Base-by-base conservation (phyloP, 305 asterid species). In the Euphrasia arctica region DNA sequence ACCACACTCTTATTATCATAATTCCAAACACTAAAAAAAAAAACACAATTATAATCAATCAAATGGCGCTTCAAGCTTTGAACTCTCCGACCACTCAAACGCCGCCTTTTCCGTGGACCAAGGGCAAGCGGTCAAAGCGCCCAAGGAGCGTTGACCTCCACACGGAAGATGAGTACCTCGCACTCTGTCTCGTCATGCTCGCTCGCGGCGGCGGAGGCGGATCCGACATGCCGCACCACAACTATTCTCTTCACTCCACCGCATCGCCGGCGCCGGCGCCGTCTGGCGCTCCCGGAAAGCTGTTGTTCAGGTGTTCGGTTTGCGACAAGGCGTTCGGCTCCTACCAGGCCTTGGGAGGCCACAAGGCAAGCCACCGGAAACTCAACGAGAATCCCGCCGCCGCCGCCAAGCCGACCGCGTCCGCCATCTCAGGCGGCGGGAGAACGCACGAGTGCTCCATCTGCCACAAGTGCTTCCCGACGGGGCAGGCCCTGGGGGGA, bases 401-500 rank as follows among this genome's bases (percentile, higher is more conserved):
- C 57, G 9, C 85, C 18, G n/a, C 77, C 8, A 74, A 25, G 27
- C 27, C 70, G 2, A 36, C 28, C 25, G 49, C 79, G 47, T 52
- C 62, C 1, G 1, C 69, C 41, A 11, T 49, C 54, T 25, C 27
- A 25, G 31, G 67, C 68, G 68, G 62, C 28, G 95, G 83, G 5
- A 84, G 75, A 48, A 67, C 64, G 32, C 97, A 90, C 62, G 83
- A 78, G 80, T 90, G 97, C 77, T 73, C 92, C 22, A 63, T 88
- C 52, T 90, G 97, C 71, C 92, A 88, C 79, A 80, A 63, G 81
- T 66, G 82, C 74, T 90, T 90, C 61, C 89, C 93, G 0, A 75
- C 80, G 0, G 97, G 96, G 0, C 97, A 90, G 71, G 96, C 96
- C 9, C 73, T 90, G 73, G 97, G 97, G 0, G 97, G 97, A 0